These are phyloP conservation scores for Globisporangium nodosum DNA, from an alignment of 352 stramenopile genomes.

Conservation along the genomic window DNA sequence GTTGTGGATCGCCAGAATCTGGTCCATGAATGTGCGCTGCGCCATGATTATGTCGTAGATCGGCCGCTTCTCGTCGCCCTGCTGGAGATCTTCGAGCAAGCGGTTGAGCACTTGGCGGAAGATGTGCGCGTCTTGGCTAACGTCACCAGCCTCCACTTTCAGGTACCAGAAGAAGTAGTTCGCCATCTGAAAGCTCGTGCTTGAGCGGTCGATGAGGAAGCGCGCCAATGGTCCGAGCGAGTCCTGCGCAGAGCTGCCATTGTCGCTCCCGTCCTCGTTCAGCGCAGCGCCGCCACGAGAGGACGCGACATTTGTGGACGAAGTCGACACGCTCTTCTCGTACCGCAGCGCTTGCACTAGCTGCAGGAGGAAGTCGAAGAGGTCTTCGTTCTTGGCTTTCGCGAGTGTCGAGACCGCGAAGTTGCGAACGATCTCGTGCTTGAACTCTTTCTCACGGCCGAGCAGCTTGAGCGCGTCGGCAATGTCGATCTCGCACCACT, in stretches of 20 bases:
- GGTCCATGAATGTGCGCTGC: constrained; percentile 93
- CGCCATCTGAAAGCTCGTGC: constrained; percentile 92
- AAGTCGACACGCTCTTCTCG: constrained; percentile 38
- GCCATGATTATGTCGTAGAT: constrained; percentile 90
- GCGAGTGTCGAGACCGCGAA: constrained; percentile 96
- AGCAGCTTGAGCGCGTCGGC: constrained; percentile 97
- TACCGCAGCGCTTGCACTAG: constrained; percentile 97
- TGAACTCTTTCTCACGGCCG: constrained; percentile 87
- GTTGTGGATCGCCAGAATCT: constrained; percentile 91
- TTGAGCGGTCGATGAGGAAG: constrained; percentile 94
- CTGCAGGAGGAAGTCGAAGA: constrained; percentile 97
- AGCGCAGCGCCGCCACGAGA: constrained; percentile 17
- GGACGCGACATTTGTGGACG: constrained; percentile 21
- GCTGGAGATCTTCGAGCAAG: constrained; percentile 92
- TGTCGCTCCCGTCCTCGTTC: constrained; percentile 13
- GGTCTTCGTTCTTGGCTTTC: constrained; percentile 94
- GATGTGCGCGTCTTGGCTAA: constrained; percentile 68
- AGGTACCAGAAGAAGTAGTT: constrained; percentile 98
- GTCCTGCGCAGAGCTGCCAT: constrained; percentile 17
- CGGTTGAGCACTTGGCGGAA: constrained; percentile 83
- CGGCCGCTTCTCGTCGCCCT: constrained; percentile 83
- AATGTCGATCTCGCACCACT: constrained; percentile 94
- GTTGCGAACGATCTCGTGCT: constrained; percentile 89
- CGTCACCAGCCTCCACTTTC: constrained; percentile 73
- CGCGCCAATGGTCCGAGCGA: constrained; percentile 75